A percentile compares a stretch with the other conserved stretches of the same genome.
phyloP scores from a whole-genome alignment of 148 eudicot genomes.

The Chenopodium formosanum region DNA sequence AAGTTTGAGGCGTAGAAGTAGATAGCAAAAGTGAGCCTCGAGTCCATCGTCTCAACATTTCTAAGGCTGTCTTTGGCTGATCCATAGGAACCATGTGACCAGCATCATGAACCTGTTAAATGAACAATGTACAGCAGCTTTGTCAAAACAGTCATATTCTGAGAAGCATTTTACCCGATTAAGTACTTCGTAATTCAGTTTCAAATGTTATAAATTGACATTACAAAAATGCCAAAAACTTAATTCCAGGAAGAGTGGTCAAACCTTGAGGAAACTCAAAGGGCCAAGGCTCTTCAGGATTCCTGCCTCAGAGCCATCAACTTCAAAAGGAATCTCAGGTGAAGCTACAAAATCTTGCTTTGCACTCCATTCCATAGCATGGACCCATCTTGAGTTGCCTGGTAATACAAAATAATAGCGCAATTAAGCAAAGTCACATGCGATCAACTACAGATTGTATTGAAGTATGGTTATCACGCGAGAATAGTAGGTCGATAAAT shows the following conservation, averaged over 20 bases:
- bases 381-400: conserved; percentile 97
- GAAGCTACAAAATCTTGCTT: conserved; percentile 61
- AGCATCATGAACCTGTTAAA: conserved; percentile 71
- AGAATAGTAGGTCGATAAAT: background rate
- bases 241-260: background rate
- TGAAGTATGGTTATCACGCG: background rate
- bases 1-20: conserved; percentile 26
- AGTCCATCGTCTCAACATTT: conserved; percentile 84
- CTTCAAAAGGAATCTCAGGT: conserved; percentile 64
- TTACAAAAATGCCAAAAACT: background rate
- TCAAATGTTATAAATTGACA: background rate
- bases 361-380: conserved; percentile 88
- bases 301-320: conserved; percentile 77
- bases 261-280: conserved; percentile 82
- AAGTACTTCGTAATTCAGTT: background rate
- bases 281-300: conserved; percentile 64
- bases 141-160: background rate
- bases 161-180: background rate
- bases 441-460: background rate
- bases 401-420: conserved; percentile 5
- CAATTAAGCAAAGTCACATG: background rate
- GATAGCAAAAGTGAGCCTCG: conserved; percentile 43
- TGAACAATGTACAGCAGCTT: background rate
- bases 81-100: conserved; percentile 99
- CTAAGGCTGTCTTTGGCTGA: conserved; percentile 76